Conservation (phyloP, 2,329 filamentous ascomycete genomes). For the Gnomoniopsis sp. region DNA sequence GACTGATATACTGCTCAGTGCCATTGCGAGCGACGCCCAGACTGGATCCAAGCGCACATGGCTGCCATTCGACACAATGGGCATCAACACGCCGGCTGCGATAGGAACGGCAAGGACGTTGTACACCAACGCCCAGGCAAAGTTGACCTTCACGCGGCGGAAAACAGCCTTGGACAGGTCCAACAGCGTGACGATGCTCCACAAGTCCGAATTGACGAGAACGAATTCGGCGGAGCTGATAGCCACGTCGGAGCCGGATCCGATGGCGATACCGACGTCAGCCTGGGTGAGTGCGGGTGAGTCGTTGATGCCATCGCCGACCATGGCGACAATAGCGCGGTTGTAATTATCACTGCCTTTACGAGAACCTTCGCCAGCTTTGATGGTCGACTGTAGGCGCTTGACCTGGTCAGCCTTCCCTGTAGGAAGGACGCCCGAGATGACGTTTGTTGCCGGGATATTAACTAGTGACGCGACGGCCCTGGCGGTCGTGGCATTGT, state of each 20-base stretch:
- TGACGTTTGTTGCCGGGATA: conserved; percentile 70
- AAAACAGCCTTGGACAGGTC: conserved; percentile 71
- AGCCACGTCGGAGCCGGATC: conserved; percentile 79
- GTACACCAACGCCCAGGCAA: conserved; percentile 81
- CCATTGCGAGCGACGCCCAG: conserved; percentile 92
- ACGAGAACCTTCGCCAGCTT: conserved; percentile 26
- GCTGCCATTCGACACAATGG: conserved; percentile 42
- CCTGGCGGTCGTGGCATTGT: conserved; percentile 79
- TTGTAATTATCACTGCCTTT: conserved; percentile 25
- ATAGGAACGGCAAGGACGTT: conserved; percentile 76
- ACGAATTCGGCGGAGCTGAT: conserved; percentile 81
- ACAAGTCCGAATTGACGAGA: conserved; percentile 68
- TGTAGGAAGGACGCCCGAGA: conserved; percentile 81
- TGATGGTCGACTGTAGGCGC: conserved; percentile 54
- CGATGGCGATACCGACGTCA: conserved; percentile 81
- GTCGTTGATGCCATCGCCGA: conserved; percentile 89
- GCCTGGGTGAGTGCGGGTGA: conserved; percentile 76
- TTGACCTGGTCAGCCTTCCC: conserved; percentile 74
- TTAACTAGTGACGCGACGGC: conserved; percentile 75
- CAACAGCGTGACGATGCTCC: conserved; percentile 69
- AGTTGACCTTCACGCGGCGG: conserved; percentile 77
- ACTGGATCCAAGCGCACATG: conserved; percentile 70
- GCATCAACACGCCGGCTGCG: conserved; percentile 75
- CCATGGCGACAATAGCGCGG: conserved; percentile 68
- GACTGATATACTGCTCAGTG: conserved; percentile 85